Base-by-base conservation (phyloP, 2,329 filamentous ascomycete species). In the Aspergillus hiratsukae region DNA sequence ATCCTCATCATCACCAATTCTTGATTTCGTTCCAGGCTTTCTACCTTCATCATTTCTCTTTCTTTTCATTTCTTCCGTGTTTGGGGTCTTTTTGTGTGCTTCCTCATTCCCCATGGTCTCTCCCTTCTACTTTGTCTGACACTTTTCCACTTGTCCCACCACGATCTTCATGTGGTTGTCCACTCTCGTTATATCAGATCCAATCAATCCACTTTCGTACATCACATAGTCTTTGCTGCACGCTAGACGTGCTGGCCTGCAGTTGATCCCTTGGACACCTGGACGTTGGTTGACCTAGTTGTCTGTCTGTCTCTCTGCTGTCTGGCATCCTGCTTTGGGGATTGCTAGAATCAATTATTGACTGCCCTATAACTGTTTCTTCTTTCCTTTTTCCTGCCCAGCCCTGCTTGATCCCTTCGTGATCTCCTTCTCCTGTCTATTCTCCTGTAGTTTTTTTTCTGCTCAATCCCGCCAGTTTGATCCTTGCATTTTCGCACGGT, bases 1-100 rank as follows among this genome's bases (percentile, higher is more conserved):
- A 65, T 65, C 61, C 60, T 64, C 60, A 64, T 65, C 53, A 60
- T 63, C 57, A 58, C 51, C 57, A 48, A 54, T 48, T 25, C 25
- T 17, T 48, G 48, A 48, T 29, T 43, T 49, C 48, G 40, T 43
- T 50, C 52, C 40, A 56, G 28, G 43, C 29, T 29, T 25, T 31
- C 49, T 37, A 19, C 31, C 51, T 55, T 56, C 55, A 51, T 52
- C 48, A 3, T 49, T 51, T 51, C 52, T 19, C 49, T 45, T 41
- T 48, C 49, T 35, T 54, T 23, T 53, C 27, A 31, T 41, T 45
- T 52, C 48, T 28, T 54, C 28, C 49, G 25, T 29, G 43, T 41
- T 45, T n/a, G n/a, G 25, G 49, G 19, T 11, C 48, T 49, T 50
- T 41, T 53, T 14, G 31, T 35, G 31, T 43, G n/a, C 40, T 43